Percentiles rank a stretch among this genome's conserved stretches.
phyloP scores from a whole-genome alignment of 257 asterid species.

The Thymus mandschuricus region DNA sequence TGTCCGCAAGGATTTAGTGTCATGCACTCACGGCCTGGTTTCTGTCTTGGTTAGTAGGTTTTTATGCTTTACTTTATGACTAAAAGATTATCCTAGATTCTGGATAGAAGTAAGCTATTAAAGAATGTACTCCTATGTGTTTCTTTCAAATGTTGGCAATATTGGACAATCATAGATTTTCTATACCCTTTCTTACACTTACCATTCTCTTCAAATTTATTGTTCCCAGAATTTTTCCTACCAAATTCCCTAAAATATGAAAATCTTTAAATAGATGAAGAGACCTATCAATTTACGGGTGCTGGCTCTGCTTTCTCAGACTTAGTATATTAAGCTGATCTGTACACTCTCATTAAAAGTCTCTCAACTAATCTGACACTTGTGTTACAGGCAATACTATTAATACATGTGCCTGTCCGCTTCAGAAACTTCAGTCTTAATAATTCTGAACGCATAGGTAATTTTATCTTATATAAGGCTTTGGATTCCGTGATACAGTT shows the following conservation, averaged over 20 bases:
- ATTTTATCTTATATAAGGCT: constrained; percentile 19
- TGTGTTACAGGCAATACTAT: constrained; percentile 74
- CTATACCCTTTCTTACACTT: no score
- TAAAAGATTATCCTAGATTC: constrained; percentile 20
- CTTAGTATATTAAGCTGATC: neutral
- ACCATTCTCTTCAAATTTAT: neutral
- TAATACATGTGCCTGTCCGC: constrained; percentile 73
- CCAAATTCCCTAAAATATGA: neutral
- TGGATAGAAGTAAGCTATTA: constrained; percentile 11
- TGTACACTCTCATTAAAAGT: constrained; percentile 1
- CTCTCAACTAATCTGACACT: constrained; percentile 28
- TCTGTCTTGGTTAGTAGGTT: constrained; percentile 77
- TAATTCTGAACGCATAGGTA: constrained; percentile 79
- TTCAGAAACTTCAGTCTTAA: constrained; percentile 63
- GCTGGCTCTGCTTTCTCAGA: constrained; percentile 9
- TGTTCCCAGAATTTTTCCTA: neutral
- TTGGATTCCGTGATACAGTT: constrained; percentile 6
- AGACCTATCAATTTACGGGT: constrained; percentile 9
- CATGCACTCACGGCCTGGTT: constrained; percentile 88
- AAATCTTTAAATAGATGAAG: neutral
- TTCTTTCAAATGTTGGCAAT: neutral
- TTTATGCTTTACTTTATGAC: constrained; percentile 24
- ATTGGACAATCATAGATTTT: neutral
- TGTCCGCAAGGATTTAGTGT: constrained; percentile 79
- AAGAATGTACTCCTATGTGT: constrained; percentile 4